Base-by-base conservation (phyloP, 306 rosid species). In the Trichosanthes truncata region DNA sequence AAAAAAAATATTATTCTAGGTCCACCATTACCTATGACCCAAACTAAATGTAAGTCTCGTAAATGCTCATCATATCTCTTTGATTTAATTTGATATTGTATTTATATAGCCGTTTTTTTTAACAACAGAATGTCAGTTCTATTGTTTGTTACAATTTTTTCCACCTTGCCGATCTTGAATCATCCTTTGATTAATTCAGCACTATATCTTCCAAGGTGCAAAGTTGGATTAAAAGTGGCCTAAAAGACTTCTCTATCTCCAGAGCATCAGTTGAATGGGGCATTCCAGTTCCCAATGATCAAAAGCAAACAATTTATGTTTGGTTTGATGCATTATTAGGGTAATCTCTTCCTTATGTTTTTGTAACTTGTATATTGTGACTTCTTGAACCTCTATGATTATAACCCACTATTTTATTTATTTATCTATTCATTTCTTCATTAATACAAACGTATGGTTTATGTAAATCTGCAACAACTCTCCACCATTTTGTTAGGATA, bases 291-390 rank as follows among this genome's bases (percentile, higher is more conserved):
- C 98, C 98, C 23, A 85, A 91, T 82, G 98, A 95, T 87, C 77
- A 83, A 83, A 87, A 82, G 80, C 98, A 95, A 82, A 95, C 97
- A 36, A 89, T 95, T 80, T 92, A 95, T 72, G 98, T 95, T 80
- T 95, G 98, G 98, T 95, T 95, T 87, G 98, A 95, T 87, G 98
- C 98, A 83, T 85, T 95, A 80, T 85, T 95, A 68, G 98, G 98
- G 98, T 95, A 92, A 82, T 55, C 21, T 55, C 63, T 73, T 51
- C 57, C 35, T 36, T 9, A 57, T 23, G 29, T 52, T 49, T 10
- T 52, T 52, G 4, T 35, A 33, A 56, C 33, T 60, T 23, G 11
- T 59, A 15, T 41, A 40, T 25, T 18, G 23, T 77, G 71, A 36
- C 57, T 35, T 21, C 9, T 29, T 5, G 10, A 53, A 76, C 20